A percentile compares a stretch with the other conserved stretches of the same genome.
Evolutionary conservation across 805 yeast species (phyloP).

Genomic region (Candida coquimbonensis): DNA sequence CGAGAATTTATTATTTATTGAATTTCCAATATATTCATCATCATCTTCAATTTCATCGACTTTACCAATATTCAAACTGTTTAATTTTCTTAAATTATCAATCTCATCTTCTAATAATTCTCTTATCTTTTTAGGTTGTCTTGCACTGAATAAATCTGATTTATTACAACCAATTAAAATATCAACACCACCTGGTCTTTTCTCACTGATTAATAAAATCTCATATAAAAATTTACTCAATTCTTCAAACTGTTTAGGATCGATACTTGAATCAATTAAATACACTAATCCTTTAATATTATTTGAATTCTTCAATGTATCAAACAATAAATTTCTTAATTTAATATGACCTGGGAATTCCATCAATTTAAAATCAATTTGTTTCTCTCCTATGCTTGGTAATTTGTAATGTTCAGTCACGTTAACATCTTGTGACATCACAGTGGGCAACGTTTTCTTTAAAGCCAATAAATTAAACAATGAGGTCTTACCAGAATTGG

Average conservation of each 20-base stretch:
- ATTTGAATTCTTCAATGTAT: conserved; percentile 36
- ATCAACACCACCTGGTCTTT: conserved; percentile 61
- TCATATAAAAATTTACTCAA: conserved; percentile 55
- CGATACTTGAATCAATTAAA: conserved; percentile 68
- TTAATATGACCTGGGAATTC: conserved; percentile 91
- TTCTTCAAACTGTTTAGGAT: conserved; percentile 38
- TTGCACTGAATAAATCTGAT: conserved; percentile 75
- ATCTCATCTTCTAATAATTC: conserved; percentile 59
- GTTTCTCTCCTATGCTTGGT: conserved; percentile 31
- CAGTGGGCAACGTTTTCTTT: conserved; percentile 29
- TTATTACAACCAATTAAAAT: conserved; percentile 78
- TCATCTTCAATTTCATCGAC: conserved; percentile 25
- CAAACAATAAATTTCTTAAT: conserved; percentile 48
- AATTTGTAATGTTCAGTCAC: conserved; percentile 29
- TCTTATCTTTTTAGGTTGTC: conserved; percentile 58
- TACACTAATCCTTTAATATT: conserved; percentile 63
- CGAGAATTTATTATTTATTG: conserved; percentile 41
- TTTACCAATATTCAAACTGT: conserved; percentile 30
- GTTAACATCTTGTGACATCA: conserved; percentile 47
- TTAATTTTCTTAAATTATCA: conserved; percentile 43
- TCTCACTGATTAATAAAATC: conserved; percentile 57
- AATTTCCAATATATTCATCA: conserved; percentile 34
- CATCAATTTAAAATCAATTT: conserved; percentile 42
- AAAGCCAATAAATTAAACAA: conserved; percentile 35
- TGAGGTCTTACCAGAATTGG: conserved; percentile 60